Evolutionary conservation across 78 protist species (phyloP), one percentile per base, ranked within the genome.

Genomic region (Chrysochromulina tobinii): DNA sequence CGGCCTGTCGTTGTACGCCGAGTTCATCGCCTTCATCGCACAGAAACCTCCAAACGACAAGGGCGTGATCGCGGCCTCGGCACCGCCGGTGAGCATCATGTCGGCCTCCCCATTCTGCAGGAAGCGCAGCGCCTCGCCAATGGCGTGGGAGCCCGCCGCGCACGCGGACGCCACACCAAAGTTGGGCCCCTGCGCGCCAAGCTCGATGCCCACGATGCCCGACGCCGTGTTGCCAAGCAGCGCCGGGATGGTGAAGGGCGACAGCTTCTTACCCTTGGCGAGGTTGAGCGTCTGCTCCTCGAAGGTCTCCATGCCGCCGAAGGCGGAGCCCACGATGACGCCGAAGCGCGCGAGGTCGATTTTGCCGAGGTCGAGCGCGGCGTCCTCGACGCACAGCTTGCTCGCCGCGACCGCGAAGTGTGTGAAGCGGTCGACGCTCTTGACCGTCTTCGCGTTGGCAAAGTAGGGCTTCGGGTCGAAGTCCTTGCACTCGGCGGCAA

Each of bases 21-120:
- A 38, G 90, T 59, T 50, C 90, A 87, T 87, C 27, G 81, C 90
- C 66, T 67, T 48, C 81, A 25, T 87, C 15, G 79, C 57, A 66
- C 90, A 55, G 64, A 87, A 87, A 53, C 90, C 90, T 0, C 81
- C 90, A 68, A 23, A 87, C 2, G 81, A 67, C 64, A 87, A 54
- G 54, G 90, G 90, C 38, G 90, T 87, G 67, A 87, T 67, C 61
- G 90, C 90, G 50, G 90, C 66, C 83, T 75, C 83, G 25, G 83
- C 9, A 57, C 83, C 83, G 58, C 83, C 83, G 23, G 9, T n/a
- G n/a, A 75, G 55, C 27, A 6, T 3, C 14, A 75, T 18, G 57
- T 75, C 83, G 11, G 77, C 77, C 77, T 68, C 69, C 20, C 69
- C 9, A 15, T 15, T 21, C 25, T 66, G 14, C 27, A 66, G 72